Percentiles rank a stretch among this genome's conserved stretches.
phyloP scores from a whole-genome alignment of 352 stramenopile genomes.

The Phytopythium kandeliae region DNA sequence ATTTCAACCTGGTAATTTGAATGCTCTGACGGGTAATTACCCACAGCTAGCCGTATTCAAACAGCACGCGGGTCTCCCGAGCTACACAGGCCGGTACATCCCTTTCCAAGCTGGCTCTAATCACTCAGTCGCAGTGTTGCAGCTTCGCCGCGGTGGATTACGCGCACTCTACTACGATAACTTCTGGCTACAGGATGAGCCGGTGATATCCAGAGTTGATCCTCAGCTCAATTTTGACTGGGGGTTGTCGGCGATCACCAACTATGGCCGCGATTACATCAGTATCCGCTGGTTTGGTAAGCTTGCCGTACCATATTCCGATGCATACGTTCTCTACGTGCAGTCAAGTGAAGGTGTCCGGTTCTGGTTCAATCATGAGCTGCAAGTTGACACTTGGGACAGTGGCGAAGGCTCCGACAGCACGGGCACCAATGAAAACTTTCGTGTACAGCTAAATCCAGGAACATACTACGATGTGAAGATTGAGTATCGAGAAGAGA shows the following conservation, averaged over 20 bases:
- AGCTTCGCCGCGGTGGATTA: conserved; percentile 90
- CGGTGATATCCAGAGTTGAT: conserved; percentile 87
- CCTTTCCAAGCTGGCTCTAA: conserved; percentile 46
- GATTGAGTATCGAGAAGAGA: conserved; percentile 95
- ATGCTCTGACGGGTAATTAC: conserved; percentile 77
- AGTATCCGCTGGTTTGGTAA: conserved; percentile 95
- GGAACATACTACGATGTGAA: conserved; percentile 91
- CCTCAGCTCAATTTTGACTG: conserved; percentile 83
- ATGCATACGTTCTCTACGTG: conserved; percentile 93
- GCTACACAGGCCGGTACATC: conserved; percentile 90
- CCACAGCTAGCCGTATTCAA: conserved; percentile 78
- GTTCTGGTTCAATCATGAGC: conserved; percentile 90
- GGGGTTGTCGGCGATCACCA: conserved; percentile 88
- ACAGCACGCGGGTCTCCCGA: conserved; percentile 89
- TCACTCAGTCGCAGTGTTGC: conserved; percentile 89
- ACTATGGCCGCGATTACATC: conserved; percentile 93
- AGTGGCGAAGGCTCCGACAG: conserved; percentile 18
- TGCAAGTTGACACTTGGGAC: conserved; percentile 92
- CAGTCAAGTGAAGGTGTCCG: conserved; percentile 89
- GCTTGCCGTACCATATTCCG: conserved; percentile 62
- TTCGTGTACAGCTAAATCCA: conserved; percentile 52
- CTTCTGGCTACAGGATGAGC: conserved; percentile 92
- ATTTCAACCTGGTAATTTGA: conserved; percentile 50
- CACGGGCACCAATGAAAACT: conserved; percentile 52
- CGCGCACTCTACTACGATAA: conserved; percentile 94